Evolutionary conservation across 2,329 filamentous ascomycete species (phyloP), one percentile per base, ranked within the genome.

Genomic region (Trichoderma atrobrunneum): DNA sequence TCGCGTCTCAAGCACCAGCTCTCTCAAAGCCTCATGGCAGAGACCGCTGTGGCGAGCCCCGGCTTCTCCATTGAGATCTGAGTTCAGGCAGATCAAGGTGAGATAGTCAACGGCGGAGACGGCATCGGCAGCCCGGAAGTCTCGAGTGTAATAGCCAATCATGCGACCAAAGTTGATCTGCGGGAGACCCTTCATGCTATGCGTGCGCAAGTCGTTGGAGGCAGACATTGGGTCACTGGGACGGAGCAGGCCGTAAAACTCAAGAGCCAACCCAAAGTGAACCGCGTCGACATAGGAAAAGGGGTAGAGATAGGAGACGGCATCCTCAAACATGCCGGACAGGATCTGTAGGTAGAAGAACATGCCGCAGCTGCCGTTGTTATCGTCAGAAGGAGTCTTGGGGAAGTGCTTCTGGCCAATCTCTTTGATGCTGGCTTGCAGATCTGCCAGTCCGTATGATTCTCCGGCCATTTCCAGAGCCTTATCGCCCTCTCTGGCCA

Each of bases 91-190:
- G 78, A 99, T 95, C 72, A 99, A 84, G 7, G 91, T 89, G 62
- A 99, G 89, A 81, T 99, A 99, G 80, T 99, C 96, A 21, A 97
- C 93, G 3, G 97, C 96, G 39, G 94, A 93, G 72, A 93, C 92
- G 7, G 94, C 92, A 78, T 97, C 91, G 24, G 94, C 95, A 34
- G 94, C 93, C 67, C 96, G 92, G 88, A 99, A 99, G 81, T 98
- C 95, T 69, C 92, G 90, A 5, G 97, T 99, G 85, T 99, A 99
- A 80, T 96, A 94, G 54, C 95, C 97, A 73, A 98, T 87, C 86
- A 98, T 93, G 72, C 93, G 92, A 59, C 93, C 95, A 82, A 98
- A 98, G 85, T 96, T 97, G 82, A 99, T 91, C 80, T 98, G 94
- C 6, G 94, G 87, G 74, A 89, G 86, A 74, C 89, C 88, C 76